Base-by-base conservation (phyloP, 768 basidiomycete genomes). In the Polyporus arcularius region DNA sequence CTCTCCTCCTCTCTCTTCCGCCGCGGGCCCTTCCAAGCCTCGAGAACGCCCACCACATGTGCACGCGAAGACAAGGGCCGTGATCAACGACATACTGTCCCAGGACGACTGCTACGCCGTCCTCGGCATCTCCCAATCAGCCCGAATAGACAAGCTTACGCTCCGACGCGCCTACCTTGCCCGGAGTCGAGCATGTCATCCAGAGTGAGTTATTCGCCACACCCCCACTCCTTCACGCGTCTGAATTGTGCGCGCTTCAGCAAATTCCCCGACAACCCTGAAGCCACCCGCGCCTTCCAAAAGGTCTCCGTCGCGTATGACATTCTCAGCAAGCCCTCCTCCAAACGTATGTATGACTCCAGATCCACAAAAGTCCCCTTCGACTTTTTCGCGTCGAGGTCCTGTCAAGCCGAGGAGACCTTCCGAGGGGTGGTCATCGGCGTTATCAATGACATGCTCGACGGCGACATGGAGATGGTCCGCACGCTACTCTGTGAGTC, bases 381-480 rank as follows among this genome's bases (percentile, higher is more conserved):
- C 67, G 82, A 88, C 67, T 80, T 85, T 47, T 85, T 86, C 66
- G 73, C 81, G 30, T 70, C 85, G 7, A 77, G 78, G 40, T 78
- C 86, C 21, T 74, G 78, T 35, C 77, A 85, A 58, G 88, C 89
- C 0, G 90, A 95, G 60, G 89, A 94, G 67, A 94, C 93, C 1
- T 84, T 95, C 57, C 79, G 85, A 51, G 81, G 84, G 55, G 91
- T 93, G 16, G 76, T 94, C 38, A 70, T 90, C 35, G 83, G 85
- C 30, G 86, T 92, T 11, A 84, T 94, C 70, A 86, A 84, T 61
- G 93, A 95, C 68, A 90, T 93, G 65, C 73, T 94, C 47, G 89
- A 93, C 56, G 93, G 92, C 6, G 92, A 94, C 73, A 76, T 94
- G n/a, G 90, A 94, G 70, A 85, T 92, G 71, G 87, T 94, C 68